Conservation (phyloP, 2,329 filamentous ascomycete species). For the Xylaria sp. region DNA sequence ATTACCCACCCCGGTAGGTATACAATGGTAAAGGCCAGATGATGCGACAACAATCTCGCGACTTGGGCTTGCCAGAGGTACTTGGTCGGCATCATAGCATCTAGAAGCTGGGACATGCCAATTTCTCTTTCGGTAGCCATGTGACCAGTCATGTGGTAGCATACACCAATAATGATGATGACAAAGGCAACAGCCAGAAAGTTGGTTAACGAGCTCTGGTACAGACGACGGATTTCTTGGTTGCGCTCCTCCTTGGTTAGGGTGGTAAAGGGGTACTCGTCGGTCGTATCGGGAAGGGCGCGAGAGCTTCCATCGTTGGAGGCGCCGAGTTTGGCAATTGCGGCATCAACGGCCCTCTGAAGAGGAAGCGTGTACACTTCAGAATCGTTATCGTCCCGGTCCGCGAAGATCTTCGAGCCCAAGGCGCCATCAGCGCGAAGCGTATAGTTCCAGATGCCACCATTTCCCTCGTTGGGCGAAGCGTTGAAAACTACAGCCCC, state of each 20-base stretch:
- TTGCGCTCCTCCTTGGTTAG: slow-evolving; percentile 74
- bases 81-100: slow-evolving; percentile 88
- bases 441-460: slow-evolving; percentile 85
- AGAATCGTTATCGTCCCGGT: slow-evolving; percentile 75
- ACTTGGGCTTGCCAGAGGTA: slow-evolving; percentile 80
- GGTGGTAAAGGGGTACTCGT: slow-evolving; percentile 82
- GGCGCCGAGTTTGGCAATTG: slow-evolving; percentile 70
- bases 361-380: slow-evolving; percentile 83
- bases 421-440: slow-evolving; percentile 80
- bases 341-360: slow-evolving; percentile 79
- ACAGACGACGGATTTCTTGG: slow-evolving; percentile 72
- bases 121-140: slow-evolving; percentile 87
- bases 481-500: slow-evolving; percentile 79
- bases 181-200: slow-evolving; percentile 84
- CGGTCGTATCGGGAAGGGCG: slow-evolving; percentile 57
- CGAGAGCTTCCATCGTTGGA: slow-evolving; percentile 48
- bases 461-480: slow-evolving; percentile 76
- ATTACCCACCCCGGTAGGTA: slow-evolving; percentile 88
- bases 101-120: slow-evolving; percentile 88
- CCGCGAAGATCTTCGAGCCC: slow-evolving; percentile 71
- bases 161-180: slow-evolving; percentile 81
- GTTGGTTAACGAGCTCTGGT: slow-evolving; percentile 78
- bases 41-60: slow-evolving; percentile 80
- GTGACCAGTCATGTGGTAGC: slow-evolving; percentile 87
- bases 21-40: slow-evolving; percentile 81